These are phyloP conservation scores for Gastrolobium villosum DNA, from an alignment of 306 rosid species.

Conservation along the genomic window DNA sequence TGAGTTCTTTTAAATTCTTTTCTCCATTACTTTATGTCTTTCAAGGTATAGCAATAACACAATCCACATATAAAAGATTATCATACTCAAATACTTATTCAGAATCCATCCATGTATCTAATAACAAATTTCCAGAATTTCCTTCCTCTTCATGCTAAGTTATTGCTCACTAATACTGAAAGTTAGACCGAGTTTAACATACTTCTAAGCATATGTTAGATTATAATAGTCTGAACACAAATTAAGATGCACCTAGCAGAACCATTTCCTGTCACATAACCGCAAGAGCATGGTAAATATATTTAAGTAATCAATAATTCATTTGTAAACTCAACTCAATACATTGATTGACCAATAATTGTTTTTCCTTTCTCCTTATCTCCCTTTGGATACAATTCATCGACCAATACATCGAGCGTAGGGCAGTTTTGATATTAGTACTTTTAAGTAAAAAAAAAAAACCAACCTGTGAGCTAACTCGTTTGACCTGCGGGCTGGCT, in stretches of 20 bases:
- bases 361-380: background rate
- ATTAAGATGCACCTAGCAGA: slow-evolving; percentile 26
- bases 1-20: background rate
- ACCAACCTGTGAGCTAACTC: too few relatives aligned
- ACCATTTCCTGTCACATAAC: background rate
- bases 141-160: slow-evolving; percentile 13
- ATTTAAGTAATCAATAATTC: slow-evolving; percentile 17
- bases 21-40: background rate
- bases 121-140: slow-evolving; percentile 21
- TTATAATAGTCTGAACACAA: background rate
- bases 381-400: background rate
- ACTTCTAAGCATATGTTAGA: slow-evolving; percentile 2
- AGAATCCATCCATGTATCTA: slow-evolving; percentile 13
- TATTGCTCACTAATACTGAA: slow-evolving; percentile 21
- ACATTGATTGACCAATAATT: background rate
- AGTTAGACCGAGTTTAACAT: background rate
- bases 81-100: background rate
- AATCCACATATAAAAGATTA: slow-evolving; percentile 26
- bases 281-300: background rate
- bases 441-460: too few relatives aligned
- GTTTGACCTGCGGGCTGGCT: too few relatives aligned
- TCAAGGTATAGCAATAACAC: slow-evolving; percentile 29
- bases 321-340: slow-evolving; percentile 25
- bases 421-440: too few relatives aligned
- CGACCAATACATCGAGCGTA: too few relatives aligned